These are phyloP conservation scores for Solanum peruvianum DNA, from an alignment of 257 asterid species.

Conservation along the genomic window DNA sequence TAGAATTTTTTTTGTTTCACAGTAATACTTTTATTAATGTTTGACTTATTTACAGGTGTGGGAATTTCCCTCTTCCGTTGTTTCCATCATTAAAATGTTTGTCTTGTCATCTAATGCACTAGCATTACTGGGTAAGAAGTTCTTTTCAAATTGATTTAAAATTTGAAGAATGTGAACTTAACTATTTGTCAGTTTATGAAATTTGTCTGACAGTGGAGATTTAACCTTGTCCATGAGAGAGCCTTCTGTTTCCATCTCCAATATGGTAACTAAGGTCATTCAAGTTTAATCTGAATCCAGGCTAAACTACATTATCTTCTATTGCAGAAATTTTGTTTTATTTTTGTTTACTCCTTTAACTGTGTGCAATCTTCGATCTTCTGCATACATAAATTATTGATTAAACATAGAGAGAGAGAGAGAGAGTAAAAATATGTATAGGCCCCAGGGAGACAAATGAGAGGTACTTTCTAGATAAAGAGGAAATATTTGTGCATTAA, in stretches of 20 bases:
- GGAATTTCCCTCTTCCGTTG: slow-evolving; percentile 69
- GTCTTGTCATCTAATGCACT: slow-evolving; percentile 68
- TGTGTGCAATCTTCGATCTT: no score
- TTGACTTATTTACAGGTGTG: slow-evolving; percentile 44
- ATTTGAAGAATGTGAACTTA: background rate
- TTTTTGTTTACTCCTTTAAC: no score
- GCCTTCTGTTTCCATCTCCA: background rate
- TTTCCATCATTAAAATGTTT: slow-evolving; percentile 61
- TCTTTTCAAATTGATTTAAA: background rate
- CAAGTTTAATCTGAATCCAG: background rate
- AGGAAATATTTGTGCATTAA: no score
- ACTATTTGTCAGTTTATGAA: background rate
- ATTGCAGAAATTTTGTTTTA: no score
- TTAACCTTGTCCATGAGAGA: background rate
- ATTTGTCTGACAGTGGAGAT: background rate
- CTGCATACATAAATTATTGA: no score
- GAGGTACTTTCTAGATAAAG: no score
- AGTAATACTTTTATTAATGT: background rate
- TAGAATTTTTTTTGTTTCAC: background rate
- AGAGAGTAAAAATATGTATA: no score
- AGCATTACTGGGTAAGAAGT: slow-evolving; percentile 58
- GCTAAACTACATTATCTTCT: no score
- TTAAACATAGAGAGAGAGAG: no score
- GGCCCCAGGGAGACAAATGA: no score
- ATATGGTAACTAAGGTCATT: background rate